phyloP scores from a whole-genome alignment of 208 protist species.

The Leptomonas pyrrhocoris region DNA sequence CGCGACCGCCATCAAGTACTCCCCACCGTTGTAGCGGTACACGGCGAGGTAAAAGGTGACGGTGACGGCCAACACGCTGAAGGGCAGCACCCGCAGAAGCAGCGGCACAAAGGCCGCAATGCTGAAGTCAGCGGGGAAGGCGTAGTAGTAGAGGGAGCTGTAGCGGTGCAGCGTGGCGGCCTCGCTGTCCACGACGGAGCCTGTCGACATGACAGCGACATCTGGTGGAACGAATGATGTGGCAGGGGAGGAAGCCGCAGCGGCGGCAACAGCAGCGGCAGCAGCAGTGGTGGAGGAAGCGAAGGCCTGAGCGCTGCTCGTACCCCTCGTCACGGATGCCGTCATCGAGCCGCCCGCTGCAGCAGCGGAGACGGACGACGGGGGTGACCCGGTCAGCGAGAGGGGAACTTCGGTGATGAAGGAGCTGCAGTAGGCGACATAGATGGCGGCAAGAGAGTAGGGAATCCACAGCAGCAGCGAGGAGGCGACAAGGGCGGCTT shows the following conservation, averaged over 20 bases:
- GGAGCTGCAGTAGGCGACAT: slow-evolving; percentile 63
- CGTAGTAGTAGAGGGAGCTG: slow-evolving; percentile 44
- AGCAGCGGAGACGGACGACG: neutral
- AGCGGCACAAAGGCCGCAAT: slow-evolving; percentile 50
- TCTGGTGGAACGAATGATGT: neutral
- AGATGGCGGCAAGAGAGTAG: slow-evolving; percentile 66
- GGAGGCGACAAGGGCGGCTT: slow-evolving; percentile 40
- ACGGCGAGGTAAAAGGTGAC: slow-evolving; percentile 59
- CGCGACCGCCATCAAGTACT: slow-evolving; percentile 69
- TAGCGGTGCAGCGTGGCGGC: slow-evolving; percentile 15
- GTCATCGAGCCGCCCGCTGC: neutral
- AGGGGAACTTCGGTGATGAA: slow-evolving; percentile 35
- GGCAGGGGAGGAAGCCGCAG: neutral
- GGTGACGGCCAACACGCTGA: slow-evolving; percentile 45
- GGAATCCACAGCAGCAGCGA: slow-evolving; percentile 72
- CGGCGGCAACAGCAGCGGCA: slow-evolving; percentile 5
- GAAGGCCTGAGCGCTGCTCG: neutral
- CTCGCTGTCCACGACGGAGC: neutral
- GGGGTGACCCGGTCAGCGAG: neutral
- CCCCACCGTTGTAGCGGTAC: slow-evolving; percentile 50
- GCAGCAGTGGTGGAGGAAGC: neutral
- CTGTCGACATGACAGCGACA: neutral
- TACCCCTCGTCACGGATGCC: neutral
- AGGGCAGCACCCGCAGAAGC: slow-evolving; percentile 46
- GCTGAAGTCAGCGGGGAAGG: slow-evolving; percentile 58